These are phyloP conservation scores for Colletotrichum sp. DNA, from an alignment of 2,329 filamentous ascomycete genomes.

Conservation along the genomic window DNA sequence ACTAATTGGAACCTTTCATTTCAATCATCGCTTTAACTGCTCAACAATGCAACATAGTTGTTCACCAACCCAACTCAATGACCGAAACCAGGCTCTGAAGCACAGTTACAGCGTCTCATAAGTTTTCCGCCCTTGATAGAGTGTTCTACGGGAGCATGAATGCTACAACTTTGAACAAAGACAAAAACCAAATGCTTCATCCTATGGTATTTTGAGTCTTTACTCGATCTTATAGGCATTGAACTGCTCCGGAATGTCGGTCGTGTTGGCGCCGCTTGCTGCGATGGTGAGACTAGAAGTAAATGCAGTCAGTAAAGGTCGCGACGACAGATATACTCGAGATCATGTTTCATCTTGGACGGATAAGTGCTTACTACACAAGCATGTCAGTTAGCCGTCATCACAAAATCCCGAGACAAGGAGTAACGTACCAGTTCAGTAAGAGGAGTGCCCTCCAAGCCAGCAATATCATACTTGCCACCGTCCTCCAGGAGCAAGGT, in stretches of 20 bases:
- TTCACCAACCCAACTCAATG: neutral
- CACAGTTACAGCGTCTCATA: neutral
- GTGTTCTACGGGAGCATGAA: neutral
- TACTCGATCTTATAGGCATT: neutral
- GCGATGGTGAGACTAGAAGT: neutral
- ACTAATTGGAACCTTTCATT: neutral
- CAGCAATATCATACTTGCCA: neutral
- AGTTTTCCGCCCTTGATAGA: neutral
- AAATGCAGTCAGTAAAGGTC: neutral
- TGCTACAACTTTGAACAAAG: neutral
- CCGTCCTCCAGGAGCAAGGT: neutral
- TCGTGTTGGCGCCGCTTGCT: neutral
- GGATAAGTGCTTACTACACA: neutral
- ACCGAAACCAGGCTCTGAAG: neutral
- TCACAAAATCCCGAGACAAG: neutral
- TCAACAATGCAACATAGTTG: rapidly evolving
- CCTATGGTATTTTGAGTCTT: neutral
- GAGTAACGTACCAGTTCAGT: neutral
- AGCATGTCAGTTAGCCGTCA: neutral
- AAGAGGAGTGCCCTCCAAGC: neutral
- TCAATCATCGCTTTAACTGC: neutral
- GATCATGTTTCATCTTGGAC: neutral
- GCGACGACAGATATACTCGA: neutral
- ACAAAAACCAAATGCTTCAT: neutral
- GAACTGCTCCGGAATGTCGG: neutral